Evolutionary conservation across 176 grass and related monocot species (phyloP), one percentile per base, ranked within the genome.

Genomic region (Bonia amplexicaulis): DNA sequence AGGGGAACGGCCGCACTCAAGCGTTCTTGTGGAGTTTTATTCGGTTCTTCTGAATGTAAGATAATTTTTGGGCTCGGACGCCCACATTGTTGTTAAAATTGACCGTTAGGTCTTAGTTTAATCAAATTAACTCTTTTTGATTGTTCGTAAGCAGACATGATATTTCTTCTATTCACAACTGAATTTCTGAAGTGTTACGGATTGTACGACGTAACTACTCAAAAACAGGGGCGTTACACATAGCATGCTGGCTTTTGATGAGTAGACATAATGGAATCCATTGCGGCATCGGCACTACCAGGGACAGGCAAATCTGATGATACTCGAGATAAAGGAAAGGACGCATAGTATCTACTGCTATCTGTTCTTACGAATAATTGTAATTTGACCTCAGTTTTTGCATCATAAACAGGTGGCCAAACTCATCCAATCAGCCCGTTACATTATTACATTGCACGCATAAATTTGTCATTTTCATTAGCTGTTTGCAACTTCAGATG

Each of bases 381-480:
- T 2, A 1, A 16, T 55, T 62, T 65, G 83, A 82, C 73, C 20
- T 37, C 57, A 26, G 65, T 14, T 20, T 29, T 17, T 76, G 88
- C 73, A 7, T 47, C 37, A 9, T 27, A 86, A 86, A 82, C 88
- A 90, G 88, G 73, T 86, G 79, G 88, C 88, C 88, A 90, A 82
- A 86, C 84, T 78, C 79, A 12, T n/a, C 78, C 84, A 86, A 82
- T 67, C 74, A 60, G 22, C 12, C 14, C 35, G 31, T 54, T 22
- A 58, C 58, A 63, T 61, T 15, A 63, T 61, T 15, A 47, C 52
- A 35, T 8, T 52, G 40, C 80, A 55, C 49, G 22, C 29, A 23
- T 80, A 10, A 66, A 19, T 19, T 71, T 68, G 80, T 71, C 80
- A 44, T 82, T 59, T 31, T 71, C 35, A 44, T 11, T 51, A 57